Evolutionary conservation across 805 yeast species (phyloP), one percentile per base, ranked within the genome.

Genomic region (Ogataea degrootiae): DNA sequence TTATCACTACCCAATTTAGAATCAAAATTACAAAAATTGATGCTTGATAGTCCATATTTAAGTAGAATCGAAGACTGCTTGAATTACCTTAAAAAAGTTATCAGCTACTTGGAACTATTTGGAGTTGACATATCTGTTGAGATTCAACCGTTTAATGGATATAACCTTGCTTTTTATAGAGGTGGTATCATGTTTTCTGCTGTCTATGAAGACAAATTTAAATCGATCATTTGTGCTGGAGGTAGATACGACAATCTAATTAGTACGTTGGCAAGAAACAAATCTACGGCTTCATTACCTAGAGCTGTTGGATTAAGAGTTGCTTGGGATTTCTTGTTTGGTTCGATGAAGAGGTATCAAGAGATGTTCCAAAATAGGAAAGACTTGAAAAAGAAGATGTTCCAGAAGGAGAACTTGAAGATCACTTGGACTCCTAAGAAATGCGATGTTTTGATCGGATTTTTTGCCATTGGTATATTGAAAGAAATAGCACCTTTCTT

Each of bases 101-200:
- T 82, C 2, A 66, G 66, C 4, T 75, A 76, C 34, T 66, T 84
- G 47, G 73, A 75, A 41, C 71, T 77, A 17, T 70, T 91, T 44
- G 89, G 87, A 0, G 76, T 88, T 1, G 67, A 53, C 21, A 45
- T 60, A 3, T 37, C 47, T 1, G 68, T 90, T 12, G 75, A 77
- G 29, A 69, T 94, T 29, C 80, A 88, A 3, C 99, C 99, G 0
- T 74, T 94, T 64, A 80, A 90, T 58, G 88, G 89, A 53, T 88
- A 87, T 66, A 89, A 89, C 55, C 78, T 84, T 33, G 76, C 82
- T 9, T 92, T 89, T 61, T 94, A 91, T 61, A 71, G 75, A 36
- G 81, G 82, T 16, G 96, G 96, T 0, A 68, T 91, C 2, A 89
- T 94, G 96, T 94, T 92, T 62, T 96, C 89, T 56, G 88, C 87